These are phyloP conservation scores for Populus euphratica DNA, from an alignment of 345 rosid species.

Conservation along the genomic window DNA sequence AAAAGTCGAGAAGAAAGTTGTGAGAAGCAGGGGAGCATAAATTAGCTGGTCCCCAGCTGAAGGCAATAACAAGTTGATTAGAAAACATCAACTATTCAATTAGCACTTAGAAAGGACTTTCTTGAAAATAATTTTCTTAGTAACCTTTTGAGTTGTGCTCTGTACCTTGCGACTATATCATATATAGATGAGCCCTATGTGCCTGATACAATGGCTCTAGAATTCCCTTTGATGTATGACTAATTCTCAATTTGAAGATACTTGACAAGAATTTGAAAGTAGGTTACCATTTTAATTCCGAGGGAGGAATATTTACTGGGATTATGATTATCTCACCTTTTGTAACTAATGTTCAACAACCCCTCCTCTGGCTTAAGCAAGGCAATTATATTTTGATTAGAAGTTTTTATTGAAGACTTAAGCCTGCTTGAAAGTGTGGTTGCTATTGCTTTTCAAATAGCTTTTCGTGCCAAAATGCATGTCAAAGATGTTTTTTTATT, in stretches of 20 bases:
- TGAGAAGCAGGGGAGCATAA: not conserved
- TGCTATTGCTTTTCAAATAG: too few relatives aligned
- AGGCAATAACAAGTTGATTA: not conserved
- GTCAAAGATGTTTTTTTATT: too few relatives aligned
- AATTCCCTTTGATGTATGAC: too few relatives aligned
- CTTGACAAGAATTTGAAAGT: too few relatives aligned
- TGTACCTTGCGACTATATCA: too few relatives aligned
- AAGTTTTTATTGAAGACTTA: not conserved
- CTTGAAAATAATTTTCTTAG: not conserved
- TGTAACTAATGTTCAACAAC: not conserved
- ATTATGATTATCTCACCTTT: too few relatives aligned
- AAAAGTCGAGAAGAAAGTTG: not conserved
- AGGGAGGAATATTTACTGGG: not conserved
- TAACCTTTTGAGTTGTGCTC: not conserved
- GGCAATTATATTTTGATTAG: not conserved
- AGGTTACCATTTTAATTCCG: not conserved
- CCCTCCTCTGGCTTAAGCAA: not conserved
- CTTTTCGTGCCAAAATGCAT: too few relatives aligned
- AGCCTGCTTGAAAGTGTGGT: too few relatives aligned
- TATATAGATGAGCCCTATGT: too few relatives aligned
- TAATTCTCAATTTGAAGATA: too few relatives aligned
- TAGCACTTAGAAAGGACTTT: not conserved
- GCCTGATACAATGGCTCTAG: too few relatives aligned
- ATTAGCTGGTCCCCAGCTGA: not conserved
- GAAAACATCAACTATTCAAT: constrained; percentile 9